These are phyloP conservation scores for Backusella macrospora DNA, from an alignment of 192 early-diverging fungal genomes.

Conservation along the genomic window DNA sequence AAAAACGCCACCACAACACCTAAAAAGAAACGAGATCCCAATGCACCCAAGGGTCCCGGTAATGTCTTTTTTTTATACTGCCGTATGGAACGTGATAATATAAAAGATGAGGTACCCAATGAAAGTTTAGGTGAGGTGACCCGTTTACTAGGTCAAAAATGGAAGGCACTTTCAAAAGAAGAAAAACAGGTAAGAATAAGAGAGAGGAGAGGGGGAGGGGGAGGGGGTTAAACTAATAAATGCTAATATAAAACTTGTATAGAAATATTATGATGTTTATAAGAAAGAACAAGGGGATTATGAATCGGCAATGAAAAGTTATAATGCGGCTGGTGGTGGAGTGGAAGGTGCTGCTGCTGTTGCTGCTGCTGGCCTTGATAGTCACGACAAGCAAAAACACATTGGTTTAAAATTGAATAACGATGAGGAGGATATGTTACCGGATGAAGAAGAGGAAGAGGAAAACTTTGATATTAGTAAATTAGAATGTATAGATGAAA, in stretches of 20 bases:
- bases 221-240: no score
- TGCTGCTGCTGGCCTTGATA: neutral
- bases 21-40: slow-evolving; percentile 45
- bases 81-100: slow-evolving; percentile 42
- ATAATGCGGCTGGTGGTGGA: slow-evolving; percentile 28
- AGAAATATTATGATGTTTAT: slow-evolving; percentile 45
- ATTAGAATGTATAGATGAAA: no score
- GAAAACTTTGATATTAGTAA: no score
- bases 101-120: slow-evolving; percentile 42
- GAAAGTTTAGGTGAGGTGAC: slow-evolving; percentile 43
- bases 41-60: slow-evolving; percentile 48
- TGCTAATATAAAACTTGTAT: neutral
- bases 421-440: neutral
- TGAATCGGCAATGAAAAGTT: slow-evolving; percentile 39
- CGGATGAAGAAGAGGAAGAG: no score
- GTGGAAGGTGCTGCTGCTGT: slow-evolving; percentile 24
- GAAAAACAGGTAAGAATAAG: slow-evolving; percentile 39
- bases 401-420: neutral
- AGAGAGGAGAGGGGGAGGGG: neutral
- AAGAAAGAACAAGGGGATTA: slow-evolving; percentile 40
- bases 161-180: slow-evolving; percentile 42
- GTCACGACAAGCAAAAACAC: neutral
- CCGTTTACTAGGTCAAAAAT: slow-evolving; percentile 42
- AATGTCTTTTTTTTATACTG: slow-evolving; percentile 50
- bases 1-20: slow-evolving; percentile 11